A percentile compares a stretch with the other conserved stretches of the same genome.
These are phyloP conservation scores for Pythium sp. DNA, from an alignment of 352 stramenopile genomes.

Conservation along the genomic window DNA sequence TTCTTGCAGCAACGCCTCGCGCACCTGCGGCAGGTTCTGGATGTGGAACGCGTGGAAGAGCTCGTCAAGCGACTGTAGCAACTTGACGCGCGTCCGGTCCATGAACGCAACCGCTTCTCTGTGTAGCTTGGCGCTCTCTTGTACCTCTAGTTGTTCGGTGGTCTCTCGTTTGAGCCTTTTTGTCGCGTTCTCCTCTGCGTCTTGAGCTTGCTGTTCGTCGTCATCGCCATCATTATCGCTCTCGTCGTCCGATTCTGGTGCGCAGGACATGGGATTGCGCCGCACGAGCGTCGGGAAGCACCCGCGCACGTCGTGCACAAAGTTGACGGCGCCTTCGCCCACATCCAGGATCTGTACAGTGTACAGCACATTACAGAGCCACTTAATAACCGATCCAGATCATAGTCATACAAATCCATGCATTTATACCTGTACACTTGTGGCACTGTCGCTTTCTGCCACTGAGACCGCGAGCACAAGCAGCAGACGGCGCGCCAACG, in stretches of 20 bases:
- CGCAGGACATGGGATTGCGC: conserved; percentile 33
- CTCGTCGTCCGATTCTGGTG: conserved; percentile 29
- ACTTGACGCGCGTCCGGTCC: conserved; percentile 34
- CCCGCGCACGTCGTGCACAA: conserved; percentile 46
- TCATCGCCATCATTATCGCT: conserved; percentile 21
- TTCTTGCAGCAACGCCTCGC: conserved; percentile 21
- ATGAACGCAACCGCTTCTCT: conserved; percentile 31
- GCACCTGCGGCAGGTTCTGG: conserved; percentile 27
- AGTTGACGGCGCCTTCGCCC: conserved; percentile 49
- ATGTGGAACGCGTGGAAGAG: conserved; percentile 41
- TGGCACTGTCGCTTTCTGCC: not conserved
- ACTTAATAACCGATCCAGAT: not conserved
- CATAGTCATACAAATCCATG: not conserved
- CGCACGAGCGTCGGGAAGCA: conserved; percentile 72
- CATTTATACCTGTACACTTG: conserved; percentile 19
- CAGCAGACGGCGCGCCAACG: conserved; percentile 34
- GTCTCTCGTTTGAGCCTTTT: conserved; percentile 13
- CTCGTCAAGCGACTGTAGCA: conserved; percentile 36
- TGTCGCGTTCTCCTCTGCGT: not conserved
- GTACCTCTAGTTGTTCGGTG: not conserved
- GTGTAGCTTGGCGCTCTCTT: not conserved
- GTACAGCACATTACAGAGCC: not conserved
- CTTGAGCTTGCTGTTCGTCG: not conserved
- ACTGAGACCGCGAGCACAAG: conserved; percentile 44
- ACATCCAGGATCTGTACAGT: conserved; percentile 45